phyloP scores from a whole-genome alignment of 2,329 filamentous ascomycete species.

The Elsinoe perseae region DNA sequence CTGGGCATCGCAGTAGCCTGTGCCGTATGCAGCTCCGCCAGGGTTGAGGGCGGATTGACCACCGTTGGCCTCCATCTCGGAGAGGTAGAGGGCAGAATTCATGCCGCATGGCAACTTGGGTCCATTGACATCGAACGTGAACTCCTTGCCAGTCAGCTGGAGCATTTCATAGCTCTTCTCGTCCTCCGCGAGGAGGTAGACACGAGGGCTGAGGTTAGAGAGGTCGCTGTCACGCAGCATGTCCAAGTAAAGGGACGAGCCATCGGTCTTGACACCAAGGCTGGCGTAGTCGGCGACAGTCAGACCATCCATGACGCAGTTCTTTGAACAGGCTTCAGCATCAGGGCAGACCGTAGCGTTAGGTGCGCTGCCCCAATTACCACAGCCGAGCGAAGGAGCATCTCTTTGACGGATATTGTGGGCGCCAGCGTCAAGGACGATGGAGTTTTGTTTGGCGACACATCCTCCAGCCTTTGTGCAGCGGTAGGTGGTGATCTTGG shows the following conservation, averaged over 20 bases:
- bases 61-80: slow-evolving; percentile 56
- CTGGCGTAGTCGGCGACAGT: slow-evolving; percentile 39
- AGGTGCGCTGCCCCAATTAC: slow-evolving; percentile 37
- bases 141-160: slow-evolving; percentile 58
- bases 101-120: slow-evolving; percentile 61
- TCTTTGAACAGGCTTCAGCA: slow-evolving; percentile 31
- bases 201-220: slow-evolving; percentile 37
- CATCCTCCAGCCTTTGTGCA: slow-evolving; percentile 36
- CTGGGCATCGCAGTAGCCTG: slow-evolving; percentile 49
- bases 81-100: slow-evolving; percentile 63
- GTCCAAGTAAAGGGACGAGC: slow-evolving; percentile 51
- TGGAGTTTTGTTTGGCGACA: slow-evolving; percentile 29
- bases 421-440: slow-evolving; percentile 43
- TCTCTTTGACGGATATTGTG: slow-evolving; percentile 40
- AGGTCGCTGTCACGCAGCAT: slow-evolving; percentile 34
- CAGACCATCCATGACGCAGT: slow-evolving; percentile 38
- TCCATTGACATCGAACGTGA: slow-evolving; percentile 65
- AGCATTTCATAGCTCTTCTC: slow-evolving; percentile 58
- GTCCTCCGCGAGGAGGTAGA: slow-evolving; percentile 39
- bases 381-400: slow-evolving; percentile 42
- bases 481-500: slow-evolving; percentile 33
- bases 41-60: slow-evolving; percentile 41
- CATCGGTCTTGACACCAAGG: slow-evolving; percentile 45
- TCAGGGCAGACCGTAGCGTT: slow-evolving; percentile 35
- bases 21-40: slow-evolving; percentile 51